These are phyloP conservation scores for Hippophae gyantsensis DNA, from an alignment of 306 rosid genomes.

Conservation along the genomic window DNA sequence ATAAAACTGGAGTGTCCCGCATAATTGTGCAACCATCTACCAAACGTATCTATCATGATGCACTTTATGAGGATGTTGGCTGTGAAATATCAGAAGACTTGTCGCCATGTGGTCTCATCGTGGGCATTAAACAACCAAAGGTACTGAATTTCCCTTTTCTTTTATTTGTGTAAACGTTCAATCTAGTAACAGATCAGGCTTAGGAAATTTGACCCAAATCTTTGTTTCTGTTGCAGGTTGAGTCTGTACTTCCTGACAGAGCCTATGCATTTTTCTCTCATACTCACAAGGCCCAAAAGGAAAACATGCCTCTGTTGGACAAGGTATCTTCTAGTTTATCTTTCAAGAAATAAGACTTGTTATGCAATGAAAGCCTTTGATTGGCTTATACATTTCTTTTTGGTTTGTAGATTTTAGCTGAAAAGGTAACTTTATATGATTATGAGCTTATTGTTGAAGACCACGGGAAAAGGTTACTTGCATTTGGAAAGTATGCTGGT, in stretches of 20 bases:
- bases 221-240: conserved; percentile 43
- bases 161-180: neutral
- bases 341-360: neutral
- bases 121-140: conserved; percentile 88
- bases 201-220: neutral
- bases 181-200: neutral
- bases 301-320: conserved; percentile 80
- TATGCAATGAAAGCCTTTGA: conserved; percentile 10
- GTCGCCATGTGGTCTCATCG: conserved; percentile 72
- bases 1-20: conserved; percentile 44
- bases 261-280: conserved; percentile 91
- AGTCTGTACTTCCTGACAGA: conserved; percentile 80
- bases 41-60: conserved; percentile 71
- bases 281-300: conserved; percentile 92
- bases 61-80: conserved; percentile 74
- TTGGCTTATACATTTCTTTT: conserved; percentile 3
- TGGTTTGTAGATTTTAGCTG: conserved; percentile 50
- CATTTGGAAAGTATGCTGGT: conserved; percentile 93
- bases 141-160: conserved; percentile 19
- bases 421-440: conserved; percentile 68
- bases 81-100: conserved; percentile 79
- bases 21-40: conserved; percentile 85
- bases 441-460: conserved; percentile 86
- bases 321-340: conserved; percentile 36
- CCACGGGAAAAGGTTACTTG: conserved; percentile 60